Evolutionary conservation across 495 filamentous ascomycete genomes (phyloP), one percentile per base, ranked within the genome.

Genomic region (Tuber calosporum): DNA sequence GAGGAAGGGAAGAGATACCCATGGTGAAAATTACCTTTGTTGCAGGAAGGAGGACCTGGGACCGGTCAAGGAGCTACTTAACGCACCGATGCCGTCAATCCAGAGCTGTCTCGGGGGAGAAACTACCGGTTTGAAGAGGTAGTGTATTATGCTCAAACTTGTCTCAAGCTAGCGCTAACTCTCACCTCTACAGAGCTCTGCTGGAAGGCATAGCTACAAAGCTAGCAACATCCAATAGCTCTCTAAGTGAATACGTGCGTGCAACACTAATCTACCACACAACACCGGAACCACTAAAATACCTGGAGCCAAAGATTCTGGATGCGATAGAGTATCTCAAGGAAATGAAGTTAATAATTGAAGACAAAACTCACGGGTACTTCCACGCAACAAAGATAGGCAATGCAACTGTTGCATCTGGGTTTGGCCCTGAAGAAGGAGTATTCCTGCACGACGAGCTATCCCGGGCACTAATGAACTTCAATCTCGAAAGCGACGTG

Each of bases 401-500:
- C 36, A 87, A 88, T 72, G 92, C 92, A 0, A 87, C 91, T 37
- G 91, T 95, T 37, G 87, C 89, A 5, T 92, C 92, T 1, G 87
- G 88, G 0, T 85, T 95, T 43, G 86, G 90, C 9, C 92, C 91
- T 0, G 90, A 92, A 73, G 92, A 94, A 78, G 92, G 92, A 2
- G 81, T 92, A 0, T 94, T 93, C 77, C 84, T 94, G 11, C 84
- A 93, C 75, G 84, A 87, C 67, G 92, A 94, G 77, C 84, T 94
- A 71, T 85, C 85, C 72, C 85, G 86, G 73, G 90, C 92, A 1
- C 81, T 94, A 4, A 84, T 87, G 68, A 90, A 89, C 8, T 95
- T 95, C 73, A 92, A 93, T 26, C 88, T 95, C 87, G 91, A 93
- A 78, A 90, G 90, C 26, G 92, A 95, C 68, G 90, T 95, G 89